A percentile compares a stretch with the other conserved stretches of the same genome.
Conservation (phyloP, 106 monocot species). For the Hemerocallis citrina region DNA sequence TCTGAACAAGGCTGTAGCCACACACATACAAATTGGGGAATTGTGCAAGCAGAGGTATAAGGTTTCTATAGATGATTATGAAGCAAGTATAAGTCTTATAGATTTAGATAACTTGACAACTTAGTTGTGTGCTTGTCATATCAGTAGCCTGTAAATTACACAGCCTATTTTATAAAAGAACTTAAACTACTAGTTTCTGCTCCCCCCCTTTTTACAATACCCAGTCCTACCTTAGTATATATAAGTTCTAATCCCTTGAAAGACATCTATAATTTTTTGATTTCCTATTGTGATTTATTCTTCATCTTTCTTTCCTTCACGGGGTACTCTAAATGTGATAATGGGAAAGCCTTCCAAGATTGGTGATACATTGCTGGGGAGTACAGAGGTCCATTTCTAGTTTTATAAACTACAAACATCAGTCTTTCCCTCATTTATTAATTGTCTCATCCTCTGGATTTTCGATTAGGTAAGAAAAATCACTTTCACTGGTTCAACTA, state of each 20-base stretch:
- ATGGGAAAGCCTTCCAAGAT: slow-evolving; percentile 87
- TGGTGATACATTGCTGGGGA: slow-evolving; percentile 70
- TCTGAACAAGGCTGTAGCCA: too few relatives aligned
- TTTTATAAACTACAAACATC: background rate
- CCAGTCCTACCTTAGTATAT: background rate
- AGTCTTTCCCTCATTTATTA: background rate
- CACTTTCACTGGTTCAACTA: slow-evolving; percentile 94
- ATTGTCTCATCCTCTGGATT: background rate
- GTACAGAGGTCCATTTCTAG: slow-evolving; percentile 48
- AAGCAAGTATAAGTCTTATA: background rate
- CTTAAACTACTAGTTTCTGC: slow-evolving; percentile 1
- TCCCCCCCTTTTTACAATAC: background rate
- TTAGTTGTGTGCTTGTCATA: background rate
- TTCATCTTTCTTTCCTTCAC: slow-evolving; percentile 24
- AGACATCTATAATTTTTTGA: too few relatives aligned
- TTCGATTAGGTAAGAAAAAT: slow-evolving; percentile 71
- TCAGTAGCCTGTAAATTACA: background rate
- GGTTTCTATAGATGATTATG: too few relatives aligned
- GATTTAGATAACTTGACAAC: background rate
- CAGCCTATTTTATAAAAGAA: background rate
- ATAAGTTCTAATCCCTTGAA: too few relatives aligned
- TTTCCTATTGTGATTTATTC: background rate
- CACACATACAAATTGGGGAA: too few relatives aligned
- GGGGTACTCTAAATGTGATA: slow-evolving; percentile 89
- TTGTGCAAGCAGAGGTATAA: too few relatives aligned